Evolutionary conservation across 495 filamentous ascomycete genomes (phyloP), one percentile per base, ranked within the genome.

Genomic region (Penicillium roqueforti): DNA sequence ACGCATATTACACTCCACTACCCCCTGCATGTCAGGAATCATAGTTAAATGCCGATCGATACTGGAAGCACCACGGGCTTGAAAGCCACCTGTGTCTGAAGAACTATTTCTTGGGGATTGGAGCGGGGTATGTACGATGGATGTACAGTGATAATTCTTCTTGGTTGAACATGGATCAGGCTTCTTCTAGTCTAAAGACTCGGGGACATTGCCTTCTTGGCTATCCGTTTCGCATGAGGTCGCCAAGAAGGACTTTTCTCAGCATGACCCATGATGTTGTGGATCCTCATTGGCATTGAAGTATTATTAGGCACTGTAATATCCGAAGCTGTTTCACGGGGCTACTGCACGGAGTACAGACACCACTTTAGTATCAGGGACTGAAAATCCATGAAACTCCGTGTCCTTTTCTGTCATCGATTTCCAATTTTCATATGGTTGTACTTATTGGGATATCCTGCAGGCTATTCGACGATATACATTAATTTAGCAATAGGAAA

Each of bases 31-130:
- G 8, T 38, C 31, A 38, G 22, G n/a, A n/a, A n/a, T n/a, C n/a
- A n/a, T n/a, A n/a, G n/a, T n/a, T n/a, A 37, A 29, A 42, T 28
- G 61, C 48, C 50, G 61, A 65, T 65, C 61, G 34, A 62, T 65
- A 38, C 61, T 56, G 20, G 50, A 65, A 62, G 41, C 51, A 51
- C 47, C 59, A 62, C 59, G 61, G 61, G 55, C 20, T 29, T 28
- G 18, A 42, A 19, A 39, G 48, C 39, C 54, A 55, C 52, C 14
- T 28, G 34, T 45, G 37, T 36, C 47, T 58, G 54, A 58, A 42
- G 54, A 56, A 63, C 49, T 32, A 28, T 51, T 42, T 11, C 22
- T 22, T 14, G 19, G 32, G 39, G 52, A 29, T 22, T 14, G 19
- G 32, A 43, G 52, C 46, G 47, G 52, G 37, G 36, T 44, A 37